Evolutionary conservation across 345 rosid species (phyloP).

Genomic region (Bruguiera gymnorhiza): DNA sequence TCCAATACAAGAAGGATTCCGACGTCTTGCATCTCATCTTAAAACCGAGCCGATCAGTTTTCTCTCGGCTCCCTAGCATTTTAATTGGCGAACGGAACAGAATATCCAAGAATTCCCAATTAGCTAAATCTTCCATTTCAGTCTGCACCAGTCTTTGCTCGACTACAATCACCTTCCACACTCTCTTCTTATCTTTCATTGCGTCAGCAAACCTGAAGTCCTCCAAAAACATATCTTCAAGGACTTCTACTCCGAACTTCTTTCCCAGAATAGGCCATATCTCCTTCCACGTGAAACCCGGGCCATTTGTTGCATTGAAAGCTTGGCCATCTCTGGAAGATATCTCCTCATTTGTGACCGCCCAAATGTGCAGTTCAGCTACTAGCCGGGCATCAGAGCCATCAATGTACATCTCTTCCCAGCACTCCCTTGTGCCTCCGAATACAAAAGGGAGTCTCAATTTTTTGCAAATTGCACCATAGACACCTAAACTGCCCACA

Average conservation of each 20-base stretch:
- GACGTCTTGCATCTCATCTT: constrained; percentile 49
- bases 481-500: constrained; percentile 73
- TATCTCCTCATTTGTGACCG: constrained; percentile 48
- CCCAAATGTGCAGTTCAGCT: constrained; percentile 81
- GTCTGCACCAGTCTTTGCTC: constrained; percentile 50
- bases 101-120: constrained; percentile 70
- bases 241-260: constrained; percentile 52
- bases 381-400: constrained; percentile 69
- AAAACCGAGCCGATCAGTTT: constrained; percentile 63
- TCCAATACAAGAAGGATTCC: constrained; percentile 69
- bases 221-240: constrained; percentile 37
- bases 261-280: constrained; percentile 61
- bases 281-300: constrained; percentile 77
- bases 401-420: constrained; percentile 83
- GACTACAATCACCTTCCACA: constrained; percentile 62
- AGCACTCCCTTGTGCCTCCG: constrained; percentile 76
- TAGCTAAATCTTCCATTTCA: constrained; percentile 69
- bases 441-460: constrained; percentile 72
- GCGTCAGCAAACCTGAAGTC: constrained; percentile 45
- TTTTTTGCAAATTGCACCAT: constrained; percentile 63
- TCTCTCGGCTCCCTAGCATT: constrained; percentile 65
- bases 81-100: constrained; percentile 69
- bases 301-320: constrained; percentile 66
- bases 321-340: constrained; percentile 48
- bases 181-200: constrained; percentile 48